phyloP scores from a whole-genome alignment of 2,329 filamentous ascomycete species.

The Purpureocillium lavendulum region DNA sequence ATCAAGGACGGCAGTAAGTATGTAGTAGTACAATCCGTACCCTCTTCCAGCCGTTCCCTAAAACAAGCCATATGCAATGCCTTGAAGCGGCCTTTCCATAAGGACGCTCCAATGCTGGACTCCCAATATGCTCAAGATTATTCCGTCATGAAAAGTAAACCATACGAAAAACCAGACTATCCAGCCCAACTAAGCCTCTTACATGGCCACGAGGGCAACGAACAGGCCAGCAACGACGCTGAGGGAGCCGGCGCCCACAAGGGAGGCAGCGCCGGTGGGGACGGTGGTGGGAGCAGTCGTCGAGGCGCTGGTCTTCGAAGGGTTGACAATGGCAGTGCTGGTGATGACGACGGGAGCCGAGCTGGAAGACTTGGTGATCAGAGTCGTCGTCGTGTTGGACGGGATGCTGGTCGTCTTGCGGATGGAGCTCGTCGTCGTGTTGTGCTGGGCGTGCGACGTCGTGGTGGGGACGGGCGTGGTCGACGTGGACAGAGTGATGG shows the following conservation, averaged over 20 bases:
- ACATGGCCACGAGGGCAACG: slow-evolving; percentile 34
- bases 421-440: slow-evolving; percentile 14
- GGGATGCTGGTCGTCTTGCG: slow-evolving; percentile 8
- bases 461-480: slow-evolving; percentile 10
- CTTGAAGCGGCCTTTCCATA: slow-evolving; percentile 8
- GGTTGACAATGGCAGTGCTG: slow-evolving; percentile 13
- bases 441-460: slow-evolving; percentile 11
- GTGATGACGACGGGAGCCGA: slow-evolving; percentile 5
- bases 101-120: slow-evolving; percentile 10
- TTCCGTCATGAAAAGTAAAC: slow-evolving; percentile 15
- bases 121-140: slow-evolving; percentile 9
- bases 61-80: slow-evolving; percentile 21
- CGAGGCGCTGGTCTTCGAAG: slow-evolving; percentile 9
- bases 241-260: slow-evolving; percentile 27
- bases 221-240: slow-evolving; percentile 30
- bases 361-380: slow-evolving; percentile 4
- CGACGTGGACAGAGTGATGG: slow-evolving; percentile 17
- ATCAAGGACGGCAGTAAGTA: not conserved
- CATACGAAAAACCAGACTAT: slow-evolving; percentile 2
- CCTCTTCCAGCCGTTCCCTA: slow-evolving; percentile 12
- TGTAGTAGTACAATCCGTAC: not conserved
- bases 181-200: slow-evolving; percentile 13
- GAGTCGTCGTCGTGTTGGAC: slow-evolving; percentile 5
- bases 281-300: slow-evolving; percentile 13
- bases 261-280: slow-evolving; percentile 13